These are phyloP conservation scores for Lachancea sp. DNA, from an alignment of 805 yeast species.

Conservation along the genomic window DNA sequence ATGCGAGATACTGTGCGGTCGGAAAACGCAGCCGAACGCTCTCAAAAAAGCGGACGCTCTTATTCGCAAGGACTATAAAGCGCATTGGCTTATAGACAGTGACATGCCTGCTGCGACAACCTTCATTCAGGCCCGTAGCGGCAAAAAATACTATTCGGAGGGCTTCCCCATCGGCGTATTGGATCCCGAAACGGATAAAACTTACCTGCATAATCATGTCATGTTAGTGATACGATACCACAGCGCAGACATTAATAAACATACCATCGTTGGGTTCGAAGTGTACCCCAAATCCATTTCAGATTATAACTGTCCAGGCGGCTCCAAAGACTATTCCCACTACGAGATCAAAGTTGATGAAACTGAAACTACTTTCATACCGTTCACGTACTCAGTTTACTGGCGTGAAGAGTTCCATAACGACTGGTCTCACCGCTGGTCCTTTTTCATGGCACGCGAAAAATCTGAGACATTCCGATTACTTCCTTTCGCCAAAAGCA, in stretches of 20 bases:
- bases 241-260: slow-evolving; percentile 37
- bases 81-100: slow-evolving; percentile 78
- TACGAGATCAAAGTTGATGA: slow-evolving; percentile 42
- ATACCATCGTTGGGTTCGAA: slow-evolving; percentile 81
- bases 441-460: slow-evolving; percentile 55
- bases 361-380: slow-evolving; percentile 41
- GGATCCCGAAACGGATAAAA: slow-evolving; percentile 42
- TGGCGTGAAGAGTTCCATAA: slow-evolving; percentile 77
- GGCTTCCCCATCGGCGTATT: slow-evolving; percentile 82
- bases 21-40: slow-evolving; percentile 47
- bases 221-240: slow-evolving; percentile 76
- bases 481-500: slow-evolving; percentile 67
- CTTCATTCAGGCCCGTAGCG: slow-evolving; percentile 50
- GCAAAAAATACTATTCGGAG: slow-evolving; percentile 68
- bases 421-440: slow-evolving; percentile 67
- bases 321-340: slow-evolving; percentile 52
- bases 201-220: slow-evolving; percentile 70
- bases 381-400: slow-evolving; percentile 78
- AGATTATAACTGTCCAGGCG: slow-evolving; percentile 67
- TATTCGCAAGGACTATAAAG: slow-evolving; percentile 64
- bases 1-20: slow-evolving; percentile 64
- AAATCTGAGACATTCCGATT: slow-evolving; percentile 39
- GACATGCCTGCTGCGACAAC: slow-evolving; percentile 82
- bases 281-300: slow-evolving; percentile 78
- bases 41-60: slow-evolving; percentile 52